phyloP scores from a whole-genome alignment of 2,329 filamentous ascomycete species.

The Arthrobotrys iridis region DNA sequence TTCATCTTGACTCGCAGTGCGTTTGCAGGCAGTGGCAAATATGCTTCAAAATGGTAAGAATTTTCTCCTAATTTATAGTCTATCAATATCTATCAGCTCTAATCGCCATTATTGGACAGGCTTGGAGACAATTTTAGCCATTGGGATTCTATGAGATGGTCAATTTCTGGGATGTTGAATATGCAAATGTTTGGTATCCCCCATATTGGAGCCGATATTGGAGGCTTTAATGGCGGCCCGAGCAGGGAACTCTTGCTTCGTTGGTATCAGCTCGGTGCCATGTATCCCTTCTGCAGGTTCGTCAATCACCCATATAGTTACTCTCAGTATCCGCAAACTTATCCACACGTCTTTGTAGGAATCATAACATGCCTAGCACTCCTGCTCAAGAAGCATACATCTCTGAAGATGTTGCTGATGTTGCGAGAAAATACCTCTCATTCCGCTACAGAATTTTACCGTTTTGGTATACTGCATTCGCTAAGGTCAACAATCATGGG shows the following conservation, averaged over 20 bases:
- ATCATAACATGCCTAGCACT: constrained; percentile 53
- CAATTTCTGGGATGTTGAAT: constrained; percentile 57
- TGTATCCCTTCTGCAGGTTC: constrained; percentile 45
- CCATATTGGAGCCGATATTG: constrained; percentile 48
- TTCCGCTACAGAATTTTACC: constrained; percentile 48
- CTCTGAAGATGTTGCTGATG: not conserved
- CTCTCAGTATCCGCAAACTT: not conserved
- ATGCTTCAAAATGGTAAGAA: constrained; percentile 45
- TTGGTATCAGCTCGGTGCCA: constrained; percentile 45
- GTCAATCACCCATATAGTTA: not conserved
- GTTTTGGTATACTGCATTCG: constrained; percentile 51
- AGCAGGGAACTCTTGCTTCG: constrained; percentile 35
- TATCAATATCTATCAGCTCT: constrained; percentile 62
- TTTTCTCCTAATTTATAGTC: constrained; percentile 56
- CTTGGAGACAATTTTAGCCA: constrained; percentile 59
- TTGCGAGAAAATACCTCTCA: constrained; percentile 34
- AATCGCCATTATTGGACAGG: not conserved
- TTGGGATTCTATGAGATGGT: constrained; percentile 57
- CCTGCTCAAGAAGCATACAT: constrained; percentile 41
- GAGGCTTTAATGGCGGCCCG: constrained; percentile 37
- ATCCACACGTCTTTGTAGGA: not conserved
- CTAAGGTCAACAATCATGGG: not conserved
- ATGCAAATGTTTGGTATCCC: constrained; percentile 52
- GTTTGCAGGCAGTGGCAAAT: constrained; percentile 76
- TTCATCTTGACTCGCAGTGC: constrained; percentile 86